Evolutionary conservation across 106 monocot species (phyloP).

Genomic region (Apostasia ramifera): DNA sequence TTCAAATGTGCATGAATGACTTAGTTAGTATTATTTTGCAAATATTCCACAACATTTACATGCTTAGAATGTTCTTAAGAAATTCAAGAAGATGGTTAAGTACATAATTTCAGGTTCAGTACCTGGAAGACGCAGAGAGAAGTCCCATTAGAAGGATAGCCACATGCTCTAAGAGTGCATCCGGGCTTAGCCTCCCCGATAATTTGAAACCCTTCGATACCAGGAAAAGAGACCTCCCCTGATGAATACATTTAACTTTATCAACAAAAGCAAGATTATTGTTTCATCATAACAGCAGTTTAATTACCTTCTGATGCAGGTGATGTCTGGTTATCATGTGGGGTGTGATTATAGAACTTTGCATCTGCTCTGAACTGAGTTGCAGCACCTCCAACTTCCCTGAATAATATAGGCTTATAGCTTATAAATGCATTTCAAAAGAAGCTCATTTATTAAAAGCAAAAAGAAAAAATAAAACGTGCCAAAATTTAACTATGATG

Average conservation of each 20-base stretch:
- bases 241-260: constrained; percentile 10
- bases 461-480: too few relatives aligned
- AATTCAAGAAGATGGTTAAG: neutral
- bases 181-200: constrained; percentile 82
- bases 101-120: neutral
- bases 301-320: constrained; percentile 42
- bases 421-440: constrained; percentile 2
- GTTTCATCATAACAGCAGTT: neutral
- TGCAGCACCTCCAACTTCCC: constrained; percentile 28
- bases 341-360: constrained; percentile 16
- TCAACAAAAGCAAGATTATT: constrained; percentile 8
- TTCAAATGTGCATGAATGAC: constrained; percentile 10
- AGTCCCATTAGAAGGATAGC: constrained; percentile 74
- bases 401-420: constrained; percentile 12
- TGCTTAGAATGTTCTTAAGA: neutral
- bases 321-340: constrained; percentile 32
- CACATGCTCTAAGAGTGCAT: constrained; percentile 56
- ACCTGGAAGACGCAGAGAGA: constrained; percentile 91
- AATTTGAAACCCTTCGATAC: constrained; percentile 86
- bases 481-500: too few relatives aligned
- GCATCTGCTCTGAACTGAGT: constrained; percentile 18
- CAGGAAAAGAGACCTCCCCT: constrained; percentile 59
- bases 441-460: too few relatives aligned
- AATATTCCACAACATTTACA: neutral
- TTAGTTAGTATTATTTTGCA: constrained; percentile 1